Evolutionary conservation across 2,329 filamentous ascomycete genomes (phyloP).

Genomic region (Cadophora sp.): DNA sequence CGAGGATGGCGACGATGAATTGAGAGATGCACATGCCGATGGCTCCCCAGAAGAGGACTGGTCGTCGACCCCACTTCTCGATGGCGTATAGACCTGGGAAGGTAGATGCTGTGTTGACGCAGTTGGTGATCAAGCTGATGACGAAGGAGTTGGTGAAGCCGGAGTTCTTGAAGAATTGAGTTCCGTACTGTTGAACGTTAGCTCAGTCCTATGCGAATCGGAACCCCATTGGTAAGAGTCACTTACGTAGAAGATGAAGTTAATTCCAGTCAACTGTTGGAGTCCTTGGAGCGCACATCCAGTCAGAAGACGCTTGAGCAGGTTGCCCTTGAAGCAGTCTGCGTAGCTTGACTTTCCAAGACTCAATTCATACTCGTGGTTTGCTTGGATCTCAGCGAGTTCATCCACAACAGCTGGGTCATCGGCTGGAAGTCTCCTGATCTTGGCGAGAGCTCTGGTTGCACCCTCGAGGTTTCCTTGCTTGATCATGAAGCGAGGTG

Average conservation of each 20-base stretch:
- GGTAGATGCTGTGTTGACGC: conserved; percentile 69
- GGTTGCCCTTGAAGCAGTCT: conserved; percentile 54
- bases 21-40: conserved; percentile 69
- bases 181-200: conserved; percentile 53
- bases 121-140: conserved; percentile 68
- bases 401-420: conserved; percentile 66
- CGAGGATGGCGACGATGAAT: conserved; percentile 64
- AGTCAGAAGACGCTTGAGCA: conserved; percentile 65
- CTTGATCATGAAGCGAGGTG: conserved; percentile 74
- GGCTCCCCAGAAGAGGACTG: conserved; percentile 69
- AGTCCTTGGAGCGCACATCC: conserved; percentile 73
- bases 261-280: conserved; percentile 65
- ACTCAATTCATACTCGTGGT: conserved; percentile 67
- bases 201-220: background rate
- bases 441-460: conserved; percentile 60
- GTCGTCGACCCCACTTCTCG: conserved; percentile 69
- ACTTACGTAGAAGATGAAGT: conserved; percentile 62
- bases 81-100: conserved; percentile 67
- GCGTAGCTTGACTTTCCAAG: conserved; percentile 56
- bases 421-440: conserved; percentile 65
- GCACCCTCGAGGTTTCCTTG: conserved; percentile 60
- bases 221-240: background rate
- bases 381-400: conserved; percentile 67
- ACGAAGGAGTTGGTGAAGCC: conserved; percentile 61
- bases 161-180: conserved; percentile 63